Conservation (phyloP, 257 asterid genomes). For the Gynochthodes officinalis region DNA sequence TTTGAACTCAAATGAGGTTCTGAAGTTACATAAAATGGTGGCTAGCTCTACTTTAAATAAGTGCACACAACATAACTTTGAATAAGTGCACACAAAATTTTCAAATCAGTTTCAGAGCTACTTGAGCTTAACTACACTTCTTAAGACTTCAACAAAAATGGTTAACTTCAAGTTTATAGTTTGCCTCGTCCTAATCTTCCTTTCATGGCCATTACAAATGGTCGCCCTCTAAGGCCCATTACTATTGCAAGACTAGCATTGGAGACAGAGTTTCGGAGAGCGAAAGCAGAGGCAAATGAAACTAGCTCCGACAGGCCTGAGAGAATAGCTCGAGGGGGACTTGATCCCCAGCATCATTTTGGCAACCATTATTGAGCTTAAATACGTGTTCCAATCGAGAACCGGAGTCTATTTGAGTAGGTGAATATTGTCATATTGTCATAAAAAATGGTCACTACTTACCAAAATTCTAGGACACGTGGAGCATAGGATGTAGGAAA, state of each 20-base stretch:
- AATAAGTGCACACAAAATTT: not conserved
- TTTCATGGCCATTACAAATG: constrained; percentile 34
- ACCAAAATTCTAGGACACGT: no score
- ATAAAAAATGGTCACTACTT: no score
- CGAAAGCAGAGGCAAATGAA: constrained; percentile 7
- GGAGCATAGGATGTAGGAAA: no score
- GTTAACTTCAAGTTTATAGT: constrained; percentile 33
- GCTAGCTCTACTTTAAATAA: not conserved
- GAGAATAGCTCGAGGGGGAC: constrained; percentile 61
- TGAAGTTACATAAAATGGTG: not conserved
- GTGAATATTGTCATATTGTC: no score
- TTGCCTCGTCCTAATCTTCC: constrained; percentile 36
- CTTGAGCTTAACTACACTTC: not conserved
- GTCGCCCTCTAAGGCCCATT: constrained; percentile 46
- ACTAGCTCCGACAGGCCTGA: constrained; percentile 34
- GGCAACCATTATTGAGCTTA: constrained; percentile 7
- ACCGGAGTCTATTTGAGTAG: no score
- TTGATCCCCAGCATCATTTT: constrained; percentile 74
- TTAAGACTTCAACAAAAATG: constrained; percentile 28
- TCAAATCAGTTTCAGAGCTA: constrained; percentile 7
- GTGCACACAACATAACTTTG: no score
- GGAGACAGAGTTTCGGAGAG: constrained; percentile 24
- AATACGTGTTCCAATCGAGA: no score
- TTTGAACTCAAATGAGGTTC: constrained; percentile 11
- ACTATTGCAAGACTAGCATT: constrained; percentile 37